Evolutionary conservation across 2,329 filamentous ascomycete species (phyloP), one percentile per base, ranked within the genome.

Genomic region (Paraconiothyrium sp.): DNA sequence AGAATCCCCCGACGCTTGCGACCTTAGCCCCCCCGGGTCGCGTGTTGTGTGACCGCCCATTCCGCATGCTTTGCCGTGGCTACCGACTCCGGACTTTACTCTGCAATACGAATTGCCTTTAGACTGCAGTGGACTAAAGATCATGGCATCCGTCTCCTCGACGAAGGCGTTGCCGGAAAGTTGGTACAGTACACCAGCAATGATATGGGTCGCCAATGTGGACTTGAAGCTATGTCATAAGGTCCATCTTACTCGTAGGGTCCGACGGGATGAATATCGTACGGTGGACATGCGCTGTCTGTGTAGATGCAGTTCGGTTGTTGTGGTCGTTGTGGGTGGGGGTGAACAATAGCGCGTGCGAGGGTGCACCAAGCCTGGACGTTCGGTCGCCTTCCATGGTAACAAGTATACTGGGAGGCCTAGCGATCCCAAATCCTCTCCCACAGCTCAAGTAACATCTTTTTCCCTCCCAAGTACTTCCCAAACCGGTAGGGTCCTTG

Each of bases 401-500:
- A 27, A 4, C 20, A 24, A 7, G 50, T 54, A 9, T 35, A 52
- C 49, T 22, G n/a, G 24, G 11, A 35, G 49, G 16, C 49, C 8
- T 13, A 9, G 30, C 30, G 5, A 22, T 35, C 32, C 49, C n/a
- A 10, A 13, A 34, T 14, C 34, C n/a, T 30, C 10, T 37, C 32
- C n/a, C 49, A 9, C 20, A 22, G 16, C 39, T 22, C 35, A 37
- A 22, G 34, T n/a, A 22, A 20, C 50, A 46, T 57, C 24, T 30
- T 49, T 34, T 24, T 34, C 13, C 44, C 34, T 39, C 30, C 50
- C 43, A 49, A 48, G 10, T 48, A 7, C 46, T 35, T 30, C 50
- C 43, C 22, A 22, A 27, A 39, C 14, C 41, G 46, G 27, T n/a
- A 30, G 49, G 50, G 50, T 30, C 32, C 58, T 60, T 60, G 61